Evolutionary conservation across 73 alveolate species (phyloP).

Genomic region (Uronychia setigera): DNA sequence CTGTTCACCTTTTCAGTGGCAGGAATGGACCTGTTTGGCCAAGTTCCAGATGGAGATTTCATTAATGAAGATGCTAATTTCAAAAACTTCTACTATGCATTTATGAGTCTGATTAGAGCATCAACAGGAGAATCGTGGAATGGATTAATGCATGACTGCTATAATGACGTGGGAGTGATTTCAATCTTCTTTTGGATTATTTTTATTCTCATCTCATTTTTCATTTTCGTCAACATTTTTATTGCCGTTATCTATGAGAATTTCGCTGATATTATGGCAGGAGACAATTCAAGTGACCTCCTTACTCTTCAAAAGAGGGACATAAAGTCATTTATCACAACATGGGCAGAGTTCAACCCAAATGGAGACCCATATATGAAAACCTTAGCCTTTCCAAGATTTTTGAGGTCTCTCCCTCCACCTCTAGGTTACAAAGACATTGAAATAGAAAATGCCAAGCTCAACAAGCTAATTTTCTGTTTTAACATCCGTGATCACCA

Average conservation of each 20-base stretch:
- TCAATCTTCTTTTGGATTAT: conserved; percentile 48
- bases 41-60: conserved; percentile 35
- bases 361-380: conserved; percentile 52
- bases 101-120: conserved; percentile 38
- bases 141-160: conserved; percentile 75
- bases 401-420: conserved; percentile 47
- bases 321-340: conserved; percentile 40
- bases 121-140: conserved; percentile 76
- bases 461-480: conserved; percentile 49
- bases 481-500: conserved; percentile 53
- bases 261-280: conserved; percentile 50
- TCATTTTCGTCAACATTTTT: conserved; percentile 61
- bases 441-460: conserved; percentile 35
- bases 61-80: conserved; percentile 60
- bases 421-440: conserved; percentile 73
- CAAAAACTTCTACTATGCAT: conserved; percentile 46
- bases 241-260: conserved; percentile 73
- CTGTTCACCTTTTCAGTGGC: conserved; percentile 62
- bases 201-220: conserved; percentile 33
- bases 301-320: conserved; percentile 46
- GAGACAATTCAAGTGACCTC: conserved; percentile 38
- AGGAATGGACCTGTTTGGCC: conserved; percentile 66
- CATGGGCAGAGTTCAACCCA: conserved; percentile 64
- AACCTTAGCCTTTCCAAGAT: conserved; percentile 42
- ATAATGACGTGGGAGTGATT: conserved; percentile 14